phyloP scores from a whole-genome alignment of 495 filamentous ascomycete species.

The Cercophora sp. region DNA sequence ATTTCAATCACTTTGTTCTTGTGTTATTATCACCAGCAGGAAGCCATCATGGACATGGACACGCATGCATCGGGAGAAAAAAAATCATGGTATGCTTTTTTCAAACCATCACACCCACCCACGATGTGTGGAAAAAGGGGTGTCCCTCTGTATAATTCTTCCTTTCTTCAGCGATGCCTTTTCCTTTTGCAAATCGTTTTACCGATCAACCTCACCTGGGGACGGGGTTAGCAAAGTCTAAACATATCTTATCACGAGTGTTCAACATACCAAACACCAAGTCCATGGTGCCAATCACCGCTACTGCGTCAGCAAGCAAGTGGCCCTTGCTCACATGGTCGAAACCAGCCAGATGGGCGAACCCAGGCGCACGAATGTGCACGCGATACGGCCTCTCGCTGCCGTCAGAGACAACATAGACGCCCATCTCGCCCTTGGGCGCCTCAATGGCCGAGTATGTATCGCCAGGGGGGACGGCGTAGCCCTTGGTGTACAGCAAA shows the following conservation, averaged over 20 bases:
- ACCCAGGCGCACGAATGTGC: slow-evolving; percentile 95
- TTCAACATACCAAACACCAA: slow-evolving; percentile 56
- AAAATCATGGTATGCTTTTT: too few relatives aligned
- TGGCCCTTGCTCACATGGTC: slow-evolving; percentile 91
- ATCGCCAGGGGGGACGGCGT: slow-evolving; percentile 95
- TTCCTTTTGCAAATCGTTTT: slow-evolving; percentile 16
- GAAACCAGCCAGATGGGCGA: slow-evolving; percentile 91
- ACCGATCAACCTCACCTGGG: slow-evolving; percentile 50
- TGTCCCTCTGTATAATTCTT: too few relatives aligned
- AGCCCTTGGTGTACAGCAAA: slow-evolving; percentile 96
- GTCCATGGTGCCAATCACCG: slow-evolving; percentile 95
- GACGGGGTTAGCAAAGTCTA: slow-evolving; percentile 13
- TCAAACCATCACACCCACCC: too few relatives aligned
- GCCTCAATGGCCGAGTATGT: slow-evolving; percentile 98
- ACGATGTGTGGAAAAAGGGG: too few relatives aligned
- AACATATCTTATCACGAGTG: neutral
- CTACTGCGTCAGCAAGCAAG: slow-evolving; percentile 92
- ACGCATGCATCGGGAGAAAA: too few relatives aligned
- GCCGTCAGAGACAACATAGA: slow-evolving; percentile 94
- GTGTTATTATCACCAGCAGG: too few relatives aligned
- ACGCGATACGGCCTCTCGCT: slow-evolving; percentile 95
- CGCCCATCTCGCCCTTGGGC: slow-evolving; percentile 99
- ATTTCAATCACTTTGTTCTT: too few relatives aligned
- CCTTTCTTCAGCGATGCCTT: slow-evolving; percentile 7
- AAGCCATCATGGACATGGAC: too few relatives aligned